Conservation (phyloP, 192 early-diverging fungal genomes). For the Backusella macrospora region DNA sequence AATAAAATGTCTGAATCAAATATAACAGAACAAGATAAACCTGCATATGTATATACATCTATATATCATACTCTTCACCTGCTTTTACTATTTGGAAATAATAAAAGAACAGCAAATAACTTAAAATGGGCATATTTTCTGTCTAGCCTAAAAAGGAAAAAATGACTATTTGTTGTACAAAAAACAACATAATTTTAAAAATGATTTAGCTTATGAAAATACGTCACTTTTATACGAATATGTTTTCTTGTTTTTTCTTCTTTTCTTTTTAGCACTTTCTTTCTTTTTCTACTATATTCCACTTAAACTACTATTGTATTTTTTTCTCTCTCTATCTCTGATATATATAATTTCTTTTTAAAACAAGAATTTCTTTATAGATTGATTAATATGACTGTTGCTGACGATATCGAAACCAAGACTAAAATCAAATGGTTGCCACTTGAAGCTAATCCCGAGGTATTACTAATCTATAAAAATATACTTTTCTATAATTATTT, state of each 20-base stretch:
- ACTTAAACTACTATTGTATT: not conserved
- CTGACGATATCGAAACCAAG: not conserved
- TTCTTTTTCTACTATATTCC: not conserved
- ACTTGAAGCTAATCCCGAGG: conserved; percentile 87
- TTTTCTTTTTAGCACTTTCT: not conserved
- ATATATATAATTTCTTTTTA: not conserved
- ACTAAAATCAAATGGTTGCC: conserved; percentile 73
- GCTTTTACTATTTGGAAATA: not conserved
- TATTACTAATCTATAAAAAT: conserved; percentile 34
- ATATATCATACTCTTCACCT: not conserved
- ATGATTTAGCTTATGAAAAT: not conserved
- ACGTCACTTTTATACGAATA: not conserved
- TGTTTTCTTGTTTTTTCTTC: not conserved
- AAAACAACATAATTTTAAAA: not conserved
- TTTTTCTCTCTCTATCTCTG: not conserved
- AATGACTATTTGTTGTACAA: not conserved
- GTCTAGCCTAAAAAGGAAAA: not conserved
- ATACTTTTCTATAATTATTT: not conserved
- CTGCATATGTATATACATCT: not conserved
- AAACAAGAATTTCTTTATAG: not conserved
- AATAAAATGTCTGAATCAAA: too few species aligned
- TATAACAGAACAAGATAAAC: too few species aligned
- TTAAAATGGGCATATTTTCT: not conserved
- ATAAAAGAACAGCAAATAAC: not conserved
- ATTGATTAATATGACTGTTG: not conserved